These are phyloP conservation scores for Pyrenula aspistea DNA, from an alignment of 495 filamentous ascomycete species.

Conservation along the genomic window DNA sequence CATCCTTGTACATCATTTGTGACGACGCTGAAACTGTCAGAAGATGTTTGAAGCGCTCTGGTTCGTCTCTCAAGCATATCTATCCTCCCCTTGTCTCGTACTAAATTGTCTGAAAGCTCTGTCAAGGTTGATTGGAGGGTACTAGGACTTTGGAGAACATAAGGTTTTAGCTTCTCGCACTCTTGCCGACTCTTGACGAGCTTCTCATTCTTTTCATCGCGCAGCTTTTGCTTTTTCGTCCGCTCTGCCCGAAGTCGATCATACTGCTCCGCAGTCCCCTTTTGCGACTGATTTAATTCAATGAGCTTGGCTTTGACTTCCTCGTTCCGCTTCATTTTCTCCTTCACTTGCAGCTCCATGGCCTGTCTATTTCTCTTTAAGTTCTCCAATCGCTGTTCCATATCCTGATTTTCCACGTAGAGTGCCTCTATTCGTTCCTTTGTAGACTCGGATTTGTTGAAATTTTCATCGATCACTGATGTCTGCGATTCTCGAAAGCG, in stretches of 20 bases:
- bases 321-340: constrained; percentile 72
- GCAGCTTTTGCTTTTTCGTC: constrained; percentile 48
- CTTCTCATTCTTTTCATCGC: constrained; percentile 70
- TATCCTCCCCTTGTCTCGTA: constrained; percentile 66
- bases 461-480: constrained; percentile 75
- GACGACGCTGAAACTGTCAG: constrained; percentile 78
- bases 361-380: constrained; percentile 64
- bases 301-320: constrained; percentile 70
- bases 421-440: constrained; percentile 81
- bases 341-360: constrained; percentile 65
- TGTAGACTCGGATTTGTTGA: constrained; percentile 74
- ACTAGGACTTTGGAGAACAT: constrained; percentile 76
- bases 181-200: constrained; percentile 54
- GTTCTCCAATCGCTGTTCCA: constrained; percentile 66
- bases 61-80: constrained; percentile 76
- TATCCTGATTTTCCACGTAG: constrained; percentile 72
- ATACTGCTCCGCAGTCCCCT: constrained; percentile 63
- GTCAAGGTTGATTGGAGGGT: constrained; percentile 70
- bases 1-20: constrained; percentile 71
- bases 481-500: constrained; percentile 89
- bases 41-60: constrained; percentile 81
- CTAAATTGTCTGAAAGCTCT: constrained; percentile 66
- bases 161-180: constrained; percentile 76
- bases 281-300: constrained; percentile 65
- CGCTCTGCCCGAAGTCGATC: constrained; percentile 67